A percentile compares a stretch with the other conserved stretches of the same genome.
Evolutionary conservation across 2,329 filamentous ascomycete genomes (phyloP).

Genomic region (Mycocentrospora acerina): DNA sequence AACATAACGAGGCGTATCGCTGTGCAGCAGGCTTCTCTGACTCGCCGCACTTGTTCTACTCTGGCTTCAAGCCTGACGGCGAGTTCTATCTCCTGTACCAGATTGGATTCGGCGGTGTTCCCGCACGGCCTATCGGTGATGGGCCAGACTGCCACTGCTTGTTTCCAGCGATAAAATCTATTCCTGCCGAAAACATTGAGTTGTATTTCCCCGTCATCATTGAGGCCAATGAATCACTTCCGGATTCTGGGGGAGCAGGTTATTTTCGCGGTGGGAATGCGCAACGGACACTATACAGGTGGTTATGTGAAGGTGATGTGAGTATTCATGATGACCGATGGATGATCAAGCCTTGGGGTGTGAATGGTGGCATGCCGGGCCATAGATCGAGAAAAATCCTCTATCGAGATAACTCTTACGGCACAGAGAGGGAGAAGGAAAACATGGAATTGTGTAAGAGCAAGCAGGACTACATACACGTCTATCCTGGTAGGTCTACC

Average conservation of each 20-base stretch:
- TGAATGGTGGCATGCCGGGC: constrained; percentile 51
- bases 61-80: constrained; percentile 51
- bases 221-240: constrained; percentile 51
- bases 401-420: constrained; percentile 44
- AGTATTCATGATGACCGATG: constrained; percentile 53
- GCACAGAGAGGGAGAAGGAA: constrained; percentile 35
- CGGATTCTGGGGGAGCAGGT: constrained; percentile 52
- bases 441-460: constrained; percentile 43
- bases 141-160: constrained; percentile 54
- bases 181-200: constrained; percentile 53
- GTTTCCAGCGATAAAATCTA: constrained; percentile 54
- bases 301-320: constrained; percentile 49
- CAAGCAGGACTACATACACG: constrained; percentile 53
- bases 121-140: constrained; percentile 50
- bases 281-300: constrained; percentile 51
- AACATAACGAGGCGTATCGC: constrained; percentile 49
- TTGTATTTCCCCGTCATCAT: constrained; percentile 52
- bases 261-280: constrained; percentile 53
- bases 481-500: constrained; percentile 40
- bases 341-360: constrained; percentile 54
- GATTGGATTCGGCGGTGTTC: constrained; percentile 54
- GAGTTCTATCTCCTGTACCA: constrained; percentile 55
- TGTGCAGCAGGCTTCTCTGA: constrained; percentile 55
- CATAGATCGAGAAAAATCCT: constrained; percentile 47
- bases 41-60: constrained; percentile 55